phyloP scores from a whole-genome alignment of 2,329 filamentous ascomycete genomes.

The Pseudocercospora fijiensis region DNA sequence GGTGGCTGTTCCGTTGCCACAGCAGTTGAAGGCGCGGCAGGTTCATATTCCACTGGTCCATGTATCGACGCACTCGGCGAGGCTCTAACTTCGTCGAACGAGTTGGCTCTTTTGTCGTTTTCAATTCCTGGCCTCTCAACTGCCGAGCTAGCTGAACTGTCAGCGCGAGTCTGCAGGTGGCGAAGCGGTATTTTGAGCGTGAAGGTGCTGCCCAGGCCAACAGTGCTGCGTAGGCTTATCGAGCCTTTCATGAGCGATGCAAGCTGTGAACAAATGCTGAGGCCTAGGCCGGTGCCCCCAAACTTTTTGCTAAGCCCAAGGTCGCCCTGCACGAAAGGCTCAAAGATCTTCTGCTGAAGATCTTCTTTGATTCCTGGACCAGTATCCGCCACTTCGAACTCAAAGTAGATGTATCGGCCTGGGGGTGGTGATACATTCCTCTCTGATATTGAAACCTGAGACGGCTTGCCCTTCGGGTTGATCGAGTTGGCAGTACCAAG shows the following conservation, averaged over 20 bases:
- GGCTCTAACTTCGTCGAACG: slow-evolving; percentile 17
- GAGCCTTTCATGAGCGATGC: slow-evolving; percentile 78
- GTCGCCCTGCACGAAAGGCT: slow-evolving; percentile 93
- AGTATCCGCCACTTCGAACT: slow-evolving; percentile 86
- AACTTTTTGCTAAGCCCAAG: slow-evolving; percentile 84
- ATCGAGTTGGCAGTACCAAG: slow-evolving; percentile 47
- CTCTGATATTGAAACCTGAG: slow-evolving; percentile 24
- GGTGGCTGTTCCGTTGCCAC: slow-evolving; percentile 28
- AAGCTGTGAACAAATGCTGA: slow-evolving; percentile 87
- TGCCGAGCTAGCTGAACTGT: slow-evolving; percentile 47
- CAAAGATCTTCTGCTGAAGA: slow-evolving; percentile 81
- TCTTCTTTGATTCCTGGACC: slow-evolving; percentile 79
- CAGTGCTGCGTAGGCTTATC: slow-evolving; percentile 68
- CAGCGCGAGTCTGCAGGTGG: slow-evolving; percentile 67
- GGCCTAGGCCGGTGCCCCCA: slow-evolving; percentile 80
- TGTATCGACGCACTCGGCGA: slow-evolving; percentile 18
- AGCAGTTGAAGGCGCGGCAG: slow-evolving; percentile 13
- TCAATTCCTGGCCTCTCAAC: slow-evolving; percentile 25
- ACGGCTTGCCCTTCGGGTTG: slow-evolving; percentile 44
- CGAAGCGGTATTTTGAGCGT: slow-evolving; percentile 78
- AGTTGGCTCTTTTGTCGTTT: slow-evolving; percentile 19
- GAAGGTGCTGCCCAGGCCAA: slow-evolving; percentile 76
- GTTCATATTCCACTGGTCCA: slow-evolving; percentile 23
- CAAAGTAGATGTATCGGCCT: slow-evolving; percentile 69
- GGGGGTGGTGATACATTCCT: slow-evolving; percentile 49